Evolutionary conservation across 495 filamentous ascomycete genomes (phyloP).

Genomic region (Hypoxylon lenormandii): DNA sequence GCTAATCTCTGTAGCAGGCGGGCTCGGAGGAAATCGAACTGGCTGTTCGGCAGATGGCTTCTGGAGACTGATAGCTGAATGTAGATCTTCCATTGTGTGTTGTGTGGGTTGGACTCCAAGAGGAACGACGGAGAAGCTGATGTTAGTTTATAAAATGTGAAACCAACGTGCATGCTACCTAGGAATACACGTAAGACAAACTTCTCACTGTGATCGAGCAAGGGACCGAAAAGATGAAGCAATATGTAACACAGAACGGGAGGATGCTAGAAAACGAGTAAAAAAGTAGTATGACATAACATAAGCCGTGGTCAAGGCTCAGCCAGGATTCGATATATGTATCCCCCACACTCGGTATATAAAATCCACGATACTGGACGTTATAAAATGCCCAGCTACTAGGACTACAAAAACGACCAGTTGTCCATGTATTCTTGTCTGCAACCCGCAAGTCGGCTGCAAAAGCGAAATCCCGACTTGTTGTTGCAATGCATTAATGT

Average conservation of each 20-base stretch:
- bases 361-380: slow-evolving; percentile 10
- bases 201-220: slow-evolving; percentile 5
- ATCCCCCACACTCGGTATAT: slow-evolving; percentile 27
- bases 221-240: slow-evolving; percentile 1
- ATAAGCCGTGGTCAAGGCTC: neutral
- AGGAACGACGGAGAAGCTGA: slow-evolving; percentile 12
- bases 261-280: neutral
- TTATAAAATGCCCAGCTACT: slow-evolving; percentile 9
- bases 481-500: slow-evolving; percentile 35
- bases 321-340: slow-evolving; percentile 6
- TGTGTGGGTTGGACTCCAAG: neutral
- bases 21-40: slow-evolving; percentile 44
- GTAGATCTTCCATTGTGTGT: slow-evolving; percentile 36
- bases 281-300: slow-evolving; percentile 5
- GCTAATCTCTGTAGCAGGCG: slow-evolving; percentile 36
- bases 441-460: slow-evolving; percentile 22
- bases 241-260: neutral
- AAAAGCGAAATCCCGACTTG: slow-evolving; percentile 27
- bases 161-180: slow-evolving; percentile 28
- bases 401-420: slow-evolving; percentile 11
- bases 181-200: slow-evolving; percentile 28
- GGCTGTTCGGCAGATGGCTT: slow-evolving; percentile 4
- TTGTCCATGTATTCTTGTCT: slow-evolving; percentile 21
- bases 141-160: slow-evolving; percentile 21
- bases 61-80: slow-evolving; percentile 14